Percentiles rank a stretch among this genome's conserved stretches.
Evolutionary conservation across 805 yeast species (phyloP).

Genomic region (Candida rishiriensis): DNA sequence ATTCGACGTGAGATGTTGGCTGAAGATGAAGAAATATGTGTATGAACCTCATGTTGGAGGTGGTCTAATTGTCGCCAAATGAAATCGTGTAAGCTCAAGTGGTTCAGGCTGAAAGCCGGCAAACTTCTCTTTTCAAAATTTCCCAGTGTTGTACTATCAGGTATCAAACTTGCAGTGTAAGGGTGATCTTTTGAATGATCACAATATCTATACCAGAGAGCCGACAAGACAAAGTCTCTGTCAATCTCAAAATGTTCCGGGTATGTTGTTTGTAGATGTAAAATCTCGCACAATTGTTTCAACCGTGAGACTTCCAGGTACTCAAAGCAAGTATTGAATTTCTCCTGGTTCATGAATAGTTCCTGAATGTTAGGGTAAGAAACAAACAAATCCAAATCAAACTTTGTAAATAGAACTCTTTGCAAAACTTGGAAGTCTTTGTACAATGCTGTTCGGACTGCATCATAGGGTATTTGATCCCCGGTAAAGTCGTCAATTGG

Average conservation of each 20-base stretch:
- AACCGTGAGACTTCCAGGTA: constrained; percentile 1
- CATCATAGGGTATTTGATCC: constrained; percentile 14
- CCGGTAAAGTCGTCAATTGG: constrained; percentile 43
- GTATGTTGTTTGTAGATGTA: not conserved
- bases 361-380: constrained; percentile 5
- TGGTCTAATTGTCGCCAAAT: not conserved
- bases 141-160: not conserved
- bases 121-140: too few species aligned
- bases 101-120: too few species aligned
- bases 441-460: constrained; percentile 1
- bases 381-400: constrained; percentile 1
- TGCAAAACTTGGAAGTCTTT: not conserved
- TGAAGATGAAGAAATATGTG: not conserved
- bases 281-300: not conserved
- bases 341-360: not conserved
- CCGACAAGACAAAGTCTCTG: constrained; percentile 10
- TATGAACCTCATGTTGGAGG: not conserved
- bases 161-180: not conserved
- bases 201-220: constrained; percentile 14
- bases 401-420: not conserved
- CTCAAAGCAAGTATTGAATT: constrained; percentile 1
- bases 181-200: not conserved
- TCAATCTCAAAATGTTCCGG: constrained; percentile 4
- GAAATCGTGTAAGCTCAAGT: constrained; percentile 5
- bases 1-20: constrained; percentile 1